Base-by-base conservation (phyloP, 1,139 yeast species). In the Kurtzmaniella natalensis region DNA sequence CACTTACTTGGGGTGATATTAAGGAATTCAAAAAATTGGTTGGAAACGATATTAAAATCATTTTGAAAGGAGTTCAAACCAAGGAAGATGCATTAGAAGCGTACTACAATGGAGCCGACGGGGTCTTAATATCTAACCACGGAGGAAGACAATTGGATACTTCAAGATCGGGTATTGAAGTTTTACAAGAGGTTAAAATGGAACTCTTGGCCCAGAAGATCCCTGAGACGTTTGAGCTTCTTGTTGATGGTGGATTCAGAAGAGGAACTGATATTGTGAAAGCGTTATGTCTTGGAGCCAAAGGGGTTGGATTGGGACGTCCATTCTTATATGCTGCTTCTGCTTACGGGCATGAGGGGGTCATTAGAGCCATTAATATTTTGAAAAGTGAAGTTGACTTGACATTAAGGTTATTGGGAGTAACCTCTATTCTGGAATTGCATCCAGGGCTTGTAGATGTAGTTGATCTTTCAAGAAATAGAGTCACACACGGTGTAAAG, bases 271-370 rank as follows among this genome's bases (percentile, higher is more conserved):
- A 70, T 42, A 53, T 70, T 7, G 48, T 68, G 37, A 70, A 70
- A 40, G 76, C 76, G 1, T 45, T 71, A 8, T 69, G 74, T 30
- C 55, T 71, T 5, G 77, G 77, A 7, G 76, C 76, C 13, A 68
- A 55, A 25, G 76, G 72, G 18, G 72, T 72, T 17, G 77, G 77
- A 5, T 48, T 72, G 17, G 76, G 76, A 15, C 52, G 75, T 32
- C 65, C 73, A 2, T 70, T 67, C 38, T 47, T 68, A 25, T 67
- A 59, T 40, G 64, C 68, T 5, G 55, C 63, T 41, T 62, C 72
- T 5, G 62, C 67, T 3, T 69, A 68, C 37, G 76, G 76, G 8
- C 63, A 58, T 31, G 55, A 48, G 5, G 76, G 75, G 18, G 75
- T 68, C 13, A 52, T 51, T 35, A 55, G 59, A 32, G 62, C 66